Conservation (phyloP, 202 grass and related monocot genomes). For the Alloteropsis angusta region DNA sequence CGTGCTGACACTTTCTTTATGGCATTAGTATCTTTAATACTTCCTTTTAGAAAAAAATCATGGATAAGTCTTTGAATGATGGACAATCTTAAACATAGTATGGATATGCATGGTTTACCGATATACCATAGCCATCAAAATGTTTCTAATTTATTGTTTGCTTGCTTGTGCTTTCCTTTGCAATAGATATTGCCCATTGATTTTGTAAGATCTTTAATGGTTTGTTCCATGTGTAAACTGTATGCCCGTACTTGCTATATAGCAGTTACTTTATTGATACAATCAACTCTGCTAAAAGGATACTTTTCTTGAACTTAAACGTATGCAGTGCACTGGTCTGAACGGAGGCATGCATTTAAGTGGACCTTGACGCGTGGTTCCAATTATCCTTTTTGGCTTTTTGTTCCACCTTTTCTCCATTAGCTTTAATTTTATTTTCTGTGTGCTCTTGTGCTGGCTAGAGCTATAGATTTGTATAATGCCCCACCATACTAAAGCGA, state of each 20-base stretch:
- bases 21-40: not conserved
- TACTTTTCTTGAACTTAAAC: constrained; percentile 6
- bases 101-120: not conserved
- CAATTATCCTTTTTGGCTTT: not conserved
- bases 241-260: not conserved
- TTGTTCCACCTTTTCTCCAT: constrained; percentile 11
- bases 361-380: not conserved
- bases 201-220: not conserved
- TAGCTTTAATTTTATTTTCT: constrained; percentile 16
- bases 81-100: not conserved
- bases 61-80: not conserved
- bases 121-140: constrained; percentile 4
- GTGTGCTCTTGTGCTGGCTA: not conserved
- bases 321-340: not conserved
- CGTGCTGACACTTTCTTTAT: constrained; percentile 7
- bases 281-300: not conserved
- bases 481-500: not conserved
- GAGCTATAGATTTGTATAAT: constrained; percentile 9
- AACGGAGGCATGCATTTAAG: not conserved
- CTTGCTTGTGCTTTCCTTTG: not conserved
- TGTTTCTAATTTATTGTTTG: not conserved
- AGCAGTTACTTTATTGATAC: not conserved
- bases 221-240: not conserved
- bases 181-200: not conserved
- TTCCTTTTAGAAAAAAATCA: not conserved